Conservation (phyloP, 1,284 basidiomycete genomes). For the Trametes polyzona region DNA sequence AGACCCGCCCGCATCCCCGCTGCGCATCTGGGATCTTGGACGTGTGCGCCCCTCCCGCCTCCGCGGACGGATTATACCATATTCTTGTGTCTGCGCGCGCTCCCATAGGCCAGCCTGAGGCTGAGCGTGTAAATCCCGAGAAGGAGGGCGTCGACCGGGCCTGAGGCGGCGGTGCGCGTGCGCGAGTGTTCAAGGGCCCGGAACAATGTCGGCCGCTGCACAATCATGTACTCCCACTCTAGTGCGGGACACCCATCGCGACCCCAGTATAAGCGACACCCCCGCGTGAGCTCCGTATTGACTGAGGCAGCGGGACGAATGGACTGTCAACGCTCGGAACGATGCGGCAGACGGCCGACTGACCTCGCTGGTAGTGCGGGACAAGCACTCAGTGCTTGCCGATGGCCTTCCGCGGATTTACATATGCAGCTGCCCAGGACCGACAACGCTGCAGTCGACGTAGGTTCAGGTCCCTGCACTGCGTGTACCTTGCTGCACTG, state of each 20-base stretch:
- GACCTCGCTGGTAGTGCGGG: neutral
- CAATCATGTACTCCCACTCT: neutral
- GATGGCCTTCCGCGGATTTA: neutral
- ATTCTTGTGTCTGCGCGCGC: neutral
- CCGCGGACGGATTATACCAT: conserved; percentile 6
- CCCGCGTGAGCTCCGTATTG: too few relatives aligned
- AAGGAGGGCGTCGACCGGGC: neutral
- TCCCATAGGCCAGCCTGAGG: conserved; percentile 10
- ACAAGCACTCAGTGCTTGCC: neutral
- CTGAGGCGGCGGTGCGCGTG: neutral
- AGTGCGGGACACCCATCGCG: conserved; percentile 11
- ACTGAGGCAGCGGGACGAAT: neutral
- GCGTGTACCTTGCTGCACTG: neutral
- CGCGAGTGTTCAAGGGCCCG: conserved; percentile 6
- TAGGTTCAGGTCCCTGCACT: too few relatives aligned
- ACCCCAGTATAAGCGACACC: conserved; percentile 25
- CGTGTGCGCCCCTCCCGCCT: too few relatives aligned
- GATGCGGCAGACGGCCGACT: neutral
- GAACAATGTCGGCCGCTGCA: conserved; percentile 17
- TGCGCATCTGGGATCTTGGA: too few relatives aligned
- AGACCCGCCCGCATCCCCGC: too few relatives aligned
- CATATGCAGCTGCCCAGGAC: neutral
- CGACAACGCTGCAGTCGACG: neutral
- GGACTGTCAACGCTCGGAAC: neutral
- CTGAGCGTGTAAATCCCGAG: conserved; percentile 11